Conservation (phyloP, 2,329 filamentous ascomycete genomes). For the Penicillium italicum region DNA sequence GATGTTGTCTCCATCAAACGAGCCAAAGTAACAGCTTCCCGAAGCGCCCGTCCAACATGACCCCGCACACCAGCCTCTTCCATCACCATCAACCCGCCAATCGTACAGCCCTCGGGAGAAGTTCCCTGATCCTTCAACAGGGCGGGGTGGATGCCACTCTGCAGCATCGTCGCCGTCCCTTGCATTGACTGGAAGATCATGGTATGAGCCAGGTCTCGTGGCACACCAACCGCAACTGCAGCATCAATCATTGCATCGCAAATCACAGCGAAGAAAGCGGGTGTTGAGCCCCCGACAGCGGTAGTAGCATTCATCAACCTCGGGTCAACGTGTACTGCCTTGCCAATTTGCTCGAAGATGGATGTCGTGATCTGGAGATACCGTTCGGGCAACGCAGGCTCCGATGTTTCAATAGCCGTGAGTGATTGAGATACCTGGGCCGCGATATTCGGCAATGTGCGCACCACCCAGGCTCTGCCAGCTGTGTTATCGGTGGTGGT, state of each 20-base stretch:
- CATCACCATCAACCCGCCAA: conserved; percentile 58
- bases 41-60: conserved; percentile 52
- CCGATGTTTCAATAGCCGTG: conserved; percentile 50
- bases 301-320: conserved; percentile 56
- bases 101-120: conserved; percentile 61
- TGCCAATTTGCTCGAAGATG: conserved; percentile 54
- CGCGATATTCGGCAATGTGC: conserved; percentile 47
- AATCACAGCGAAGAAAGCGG: conserved; percentile 59
- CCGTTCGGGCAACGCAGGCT: conserved; percentile 41
- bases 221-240: conserved; percentile 60
- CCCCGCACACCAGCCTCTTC: conserved; percentile 57
- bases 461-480: conserved; percentile 33
- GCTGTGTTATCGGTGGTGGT: conserved; percentile 14
- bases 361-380: conserved; percentile 33
- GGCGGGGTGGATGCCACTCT: conserved; percentile 58
- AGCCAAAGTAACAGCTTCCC: conserved; percentile 59
- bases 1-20: conserved; percentile 46
- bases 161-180: conserved; percentile 57
- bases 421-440: conserved; percentile 44
- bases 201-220: conserved; percentile 55
- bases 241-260: conserved; percentile 60
- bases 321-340: conserved; percentile 50
- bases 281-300: conserved; percentile 59
- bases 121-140: conserved; percentile 58
- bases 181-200: conserved; percentile 63